A percentile compares a stretch with the other conserved stretches of the same genome.
phyloP scores from a whole-genome alignment of 768 basidiomycete genomes.

The Trametes maxima region DNA sequence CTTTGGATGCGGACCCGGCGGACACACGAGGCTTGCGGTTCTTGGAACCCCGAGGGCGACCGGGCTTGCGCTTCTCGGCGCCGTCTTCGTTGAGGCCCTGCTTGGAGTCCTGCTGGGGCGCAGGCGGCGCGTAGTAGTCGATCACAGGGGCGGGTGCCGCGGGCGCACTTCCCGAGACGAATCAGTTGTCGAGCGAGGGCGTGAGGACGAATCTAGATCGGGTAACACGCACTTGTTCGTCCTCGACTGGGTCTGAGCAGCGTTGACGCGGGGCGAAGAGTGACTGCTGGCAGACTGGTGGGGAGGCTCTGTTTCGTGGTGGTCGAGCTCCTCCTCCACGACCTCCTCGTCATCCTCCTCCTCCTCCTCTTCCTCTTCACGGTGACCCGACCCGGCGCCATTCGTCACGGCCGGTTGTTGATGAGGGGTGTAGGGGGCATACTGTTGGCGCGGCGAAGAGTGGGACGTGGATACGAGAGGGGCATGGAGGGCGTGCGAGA shows the following conservation, averaged over 20 bases:
- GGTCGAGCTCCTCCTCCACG: slow-evolving; percentile 66
- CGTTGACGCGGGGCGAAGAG: slow-evolving; percentile 30
- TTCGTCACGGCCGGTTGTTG: slow-evolving; percentile 32
- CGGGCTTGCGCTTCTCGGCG: slow-evolving; percentile 70
- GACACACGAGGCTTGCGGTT: slow-evolving; percentile 56
- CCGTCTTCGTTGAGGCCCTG: slow-evolving; percentile 34
- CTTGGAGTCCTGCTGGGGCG: slow-evolving; percentile 33
- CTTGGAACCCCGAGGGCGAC: slow-evolving; percentile 79
- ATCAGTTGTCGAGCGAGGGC: slow-evolving; percentile 17
- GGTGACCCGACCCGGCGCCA: slow-evolving; percentile 28
- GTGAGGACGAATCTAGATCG: slow-evolving; percentile 22
- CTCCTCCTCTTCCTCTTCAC: slow-evolving; percentile 61
- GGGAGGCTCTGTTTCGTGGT: slow-evolving; percentile 28
- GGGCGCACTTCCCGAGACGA: slow-evolving; percentile 30
- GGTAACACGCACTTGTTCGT: slow-evolving; percentile 34
- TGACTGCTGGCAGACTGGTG: slow-evolving; percentile 35
- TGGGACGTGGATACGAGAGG: slow-evolving; percentile 39
- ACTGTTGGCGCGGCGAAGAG: slow-evolving; percentile 30
- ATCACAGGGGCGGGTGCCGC: slow-evolving; percentile 21
- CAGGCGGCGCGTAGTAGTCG: slow-evolving; percentile 26
- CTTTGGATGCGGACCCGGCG: slow-evolving; percentile 33
- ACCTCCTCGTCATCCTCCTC: slow-evolving; percentile 78
- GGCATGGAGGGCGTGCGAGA: slow-evolving; percentile 76
- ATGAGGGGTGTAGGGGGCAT: slow-evolving; percentile 34
- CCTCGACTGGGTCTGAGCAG: slow-evolving; percentile 29